These are phyloP conservation scores for Spirogloea muscicola DNA, from an alignment of 139 green algal species.

Conservation along the genomic window DNA sequence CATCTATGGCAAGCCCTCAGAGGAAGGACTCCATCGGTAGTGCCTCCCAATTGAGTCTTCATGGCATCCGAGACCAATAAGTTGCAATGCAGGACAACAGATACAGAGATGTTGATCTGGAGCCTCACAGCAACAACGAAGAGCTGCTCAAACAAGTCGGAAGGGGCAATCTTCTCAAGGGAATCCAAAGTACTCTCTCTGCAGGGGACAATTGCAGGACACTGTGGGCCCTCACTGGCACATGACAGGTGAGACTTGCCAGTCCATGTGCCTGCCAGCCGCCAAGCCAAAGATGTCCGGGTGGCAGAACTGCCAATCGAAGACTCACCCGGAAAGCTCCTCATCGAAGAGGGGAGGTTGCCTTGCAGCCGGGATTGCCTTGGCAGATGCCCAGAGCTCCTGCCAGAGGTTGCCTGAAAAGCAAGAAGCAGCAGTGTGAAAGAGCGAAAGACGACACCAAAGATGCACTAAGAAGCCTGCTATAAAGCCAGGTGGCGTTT, in stretches of 20 bases:
- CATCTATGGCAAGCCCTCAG: no score
- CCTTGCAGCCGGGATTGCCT: slow-evolving; percentile 23
- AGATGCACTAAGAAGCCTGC: no score
- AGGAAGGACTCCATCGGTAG: no score
- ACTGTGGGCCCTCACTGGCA: background rate
- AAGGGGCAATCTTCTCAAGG: slow-evolving; percentile 43
- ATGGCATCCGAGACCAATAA: background rate
- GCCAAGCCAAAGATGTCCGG: background rate
- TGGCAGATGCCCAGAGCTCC: slow-evolving; percentile 61
- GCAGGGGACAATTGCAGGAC: slow-evolving; percentile 1
- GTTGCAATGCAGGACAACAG: background rate
- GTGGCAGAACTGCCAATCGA: background rate
- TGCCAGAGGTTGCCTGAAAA: slow-evolving; percentile 61
- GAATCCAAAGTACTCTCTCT: slow-evolving; percentile 46
- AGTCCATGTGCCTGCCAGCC: background rate
- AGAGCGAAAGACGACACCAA: no score
- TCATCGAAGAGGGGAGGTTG: slow-evolving; percentile 46
- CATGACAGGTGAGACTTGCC: background rate
- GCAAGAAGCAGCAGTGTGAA: no score
- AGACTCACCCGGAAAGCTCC: slow-evolving; percentile 35
- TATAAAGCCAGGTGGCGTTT: no score
- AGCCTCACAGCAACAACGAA: slow-evolving; percentile 47
- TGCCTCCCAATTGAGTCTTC: no score
- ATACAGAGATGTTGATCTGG: no score
- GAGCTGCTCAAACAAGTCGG: slow-evolving; percentile 50